These are phyloP conservation scores for Coleophoma eucalyptorum DNA, from an alignment of 2,329 filamentous ascomycete genomes.

Conservation along the genomic window DNA sequence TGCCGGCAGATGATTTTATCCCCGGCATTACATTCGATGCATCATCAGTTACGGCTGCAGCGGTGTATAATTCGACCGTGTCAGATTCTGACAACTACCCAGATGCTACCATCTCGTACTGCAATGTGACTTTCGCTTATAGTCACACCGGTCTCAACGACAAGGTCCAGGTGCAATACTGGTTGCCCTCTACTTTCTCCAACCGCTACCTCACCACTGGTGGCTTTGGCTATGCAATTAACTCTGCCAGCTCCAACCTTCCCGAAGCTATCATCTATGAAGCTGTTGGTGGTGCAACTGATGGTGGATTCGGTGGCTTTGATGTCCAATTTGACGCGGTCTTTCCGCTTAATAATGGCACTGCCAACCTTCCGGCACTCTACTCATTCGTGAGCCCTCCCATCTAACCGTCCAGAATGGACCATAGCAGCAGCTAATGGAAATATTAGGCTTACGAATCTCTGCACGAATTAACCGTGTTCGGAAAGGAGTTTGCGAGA, in stretches of 20 bases:
- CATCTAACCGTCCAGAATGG: no score
- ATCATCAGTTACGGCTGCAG: conserved; percentile 27
- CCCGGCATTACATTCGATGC: conserved; percentile 10
- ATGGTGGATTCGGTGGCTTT: conserved; percentile 47
- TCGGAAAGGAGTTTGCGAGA: conserved; percentile 39
- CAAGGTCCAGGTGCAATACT: conserved; percentile 33
- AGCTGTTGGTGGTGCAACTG: conserved; percentile 42
- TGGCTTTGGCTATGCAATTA: conserved; percentile 42
- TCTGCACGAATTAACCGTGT: conserved; percentile 29
- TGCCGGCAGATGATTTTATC: conserved; percentile 14
- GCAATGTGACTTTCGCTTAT: conserved; percentile 43
- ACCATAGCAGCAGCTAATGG: no score
- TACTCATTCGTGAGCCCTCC: conserved; percentile 19
- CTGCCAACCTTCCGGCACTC: conserved; percentile 29
- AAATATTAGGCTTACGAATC: conserved; percentile 24
- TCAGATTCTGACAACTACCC: conserved; percentile 23
- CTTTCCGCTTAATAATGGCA: conserved; percentile 34
- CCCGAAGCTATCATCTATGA: conserved; percentile 40
- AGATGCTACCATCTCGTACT: conserved; percentile 33
- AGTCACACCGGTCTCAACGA: conserved; percentile 35
- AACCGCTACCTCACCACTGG: conserved; percentile 42
- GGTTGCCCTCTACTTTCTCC: conserved; percentile 38
- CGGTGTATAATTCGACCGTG: conserved; percentile 29
- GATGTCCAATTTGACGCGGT: conserved; percentile 31
- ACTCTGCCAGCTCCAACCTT: conserved; percentile 26